Evolutionary conservation across 176 grass and related monocot species (phyloP).

Genomic region (Rhynchospora pubera): DNA sequence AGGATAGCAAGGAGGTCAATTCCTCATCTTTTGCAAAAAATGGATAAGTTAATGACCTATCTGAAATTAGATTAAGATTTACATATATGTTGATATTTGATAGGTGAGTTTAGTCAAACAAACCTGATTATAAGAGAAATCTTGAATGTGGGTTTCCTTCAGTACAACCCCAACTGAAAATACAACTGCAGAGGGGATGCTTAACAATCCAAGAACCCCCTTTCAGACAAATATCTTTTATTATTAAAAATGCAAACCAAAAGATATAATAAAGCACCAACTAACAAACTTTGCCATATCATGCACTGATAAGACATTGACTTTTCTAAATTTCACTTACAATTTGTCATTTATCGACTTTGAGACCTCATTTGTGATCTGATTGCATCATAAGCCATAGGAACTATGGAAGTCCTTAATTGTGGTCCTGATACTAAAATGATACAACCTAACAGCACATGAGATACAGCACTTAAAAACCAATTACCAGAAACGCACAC

Average conservation of each 20-base stretch:
- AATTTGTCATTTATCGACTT: neutral
- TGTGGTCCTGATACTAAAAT: neutral
- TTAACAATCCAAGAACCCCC: constrained; percentile 72
- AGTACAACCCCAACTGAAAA: constrained; percentile 56
- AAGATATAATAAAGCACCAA: neutral
- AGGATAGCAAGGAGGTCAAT: neutral
- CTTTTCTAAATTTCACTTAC: neutral
- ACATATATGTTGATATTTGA: neutral
- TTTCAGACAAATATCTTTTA: constrained; percentile 22
- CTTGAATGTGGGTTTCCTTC: constrained; percentile 39
- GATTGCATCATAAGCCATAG: neutral
- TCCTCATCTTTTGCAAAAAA: constrained; percentile 1
- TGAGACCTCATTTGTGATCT: neutral
- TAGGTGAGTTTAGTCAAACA: neutral
- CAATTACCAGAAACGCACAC: no score
- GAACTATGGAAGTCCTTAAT: neutral
- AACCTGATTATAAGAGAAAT: constrained; percentile 59
- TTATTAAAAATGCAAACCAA: neutral
- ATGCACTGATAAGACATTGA: neutral
- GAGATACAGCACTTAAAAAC: neutral
- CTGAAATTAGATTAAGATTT: neutral
- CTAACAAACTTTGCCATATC: neutral
- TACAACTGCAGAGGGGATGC: constrained; percentile 62
- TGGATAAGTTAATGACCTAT: neutral
- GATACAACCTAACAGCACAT: neutral